Percentiles rank a stretch among this genome's conserved stretches.
phyloP scores from a whole-genome alignment of 805 yeast species.

The Candida ulmi region DNA sequence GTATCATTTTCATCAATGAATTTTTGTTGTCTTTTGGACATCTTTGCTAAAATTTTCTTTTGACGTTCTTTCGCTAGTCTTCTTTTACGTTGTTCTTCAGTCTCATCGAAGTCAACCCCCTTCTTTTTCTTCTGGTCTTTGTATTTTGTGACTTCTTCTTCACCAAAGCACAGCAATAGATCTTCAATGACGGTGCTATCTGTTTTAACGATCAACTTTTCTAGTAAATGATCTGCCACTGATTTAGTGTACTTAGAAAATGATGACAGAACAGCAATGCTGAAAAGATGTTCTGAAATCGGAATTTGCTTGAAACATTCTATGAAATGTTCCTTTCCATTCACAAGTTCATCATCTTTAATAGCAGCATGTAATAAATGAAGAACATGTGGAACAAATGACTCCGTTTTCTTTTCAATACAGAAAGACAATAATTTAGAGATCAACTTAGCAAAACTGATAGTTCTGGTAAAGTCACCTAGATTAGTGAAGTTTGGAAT shows the following conservation, averaged over 20 bases:
- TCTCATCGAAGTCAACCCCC: constrained; percentile 37
- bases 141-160: constrained; percentile 42
- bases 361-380: constrained; percentile 67
- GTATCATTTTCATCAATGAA: constrained; percentile 53
- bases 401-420: constrained; percentile 43
- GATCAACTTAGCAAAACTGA: constrained; percentile 48
- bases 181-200: constrained; percentile 42
- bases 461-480: constrained; percentile 46
- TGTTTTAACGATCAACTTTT: constrained; percentile 43
- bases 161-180: constrained; percentile 53
- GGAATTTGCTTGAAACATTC: constrained; percentile 50
- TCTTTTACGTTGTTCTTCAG: constrained; percentile 49
- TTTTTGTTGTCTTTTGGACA: constrained; percentile 67
- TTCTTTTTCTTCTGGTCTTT: constrained; percentile 39
- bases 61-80: constrained; percentile 58
- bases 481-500: constrained; percentile 33
- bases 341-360: constrained; percentile 38
- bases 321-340: constrained; percentile 35
- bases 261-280: constrained; percentile 40
- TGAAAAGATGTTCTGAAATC: constrained; percentile 47
- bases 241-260: constrained; percentile 42
- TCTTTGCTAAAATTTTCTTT: constrained; percentile 53
- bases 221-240: constrained; percentile 56
- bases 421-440: constrained; percentile 53
- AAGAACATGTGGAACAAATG: constrained; percentile 52